A percentile compares a stretch with the other conserved stretches of the same genome.
These are phyloP conservation scores for Arthrobotrys sphaeroides DNA, from an alignment of 2,329 filamentous ascomycete genomes.

Conservation along the genomic window DNA sequence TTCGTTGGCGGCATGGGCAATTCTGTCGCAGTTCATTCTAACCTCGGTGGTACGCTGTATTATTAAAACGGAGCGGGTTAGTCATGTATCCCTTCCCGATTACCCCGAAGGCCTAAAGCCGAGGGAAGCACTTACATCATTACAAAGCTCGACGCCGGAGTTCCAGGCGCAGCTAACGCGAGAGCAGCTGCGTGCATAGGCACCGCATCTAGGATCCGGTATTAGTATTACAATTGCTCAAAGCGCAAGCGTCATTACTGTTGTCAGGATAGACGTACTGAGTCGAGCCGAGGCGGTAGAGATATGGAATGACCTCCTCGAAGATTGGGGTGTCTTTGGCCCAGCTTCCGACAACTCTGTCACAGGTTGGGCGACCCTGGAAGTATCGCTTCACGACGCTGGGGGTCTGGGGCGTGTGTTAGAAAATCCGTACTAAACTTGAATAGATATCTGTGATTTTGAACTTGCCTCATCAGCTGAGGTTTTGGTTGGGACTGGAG, in stretches of 20 bases:
- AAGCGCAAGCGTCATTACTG: too few relatives aligned
- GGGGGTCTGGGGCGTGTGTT: background rate
- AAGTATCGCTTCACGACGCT: background rate
- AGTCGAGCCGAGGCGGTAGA: background rate
- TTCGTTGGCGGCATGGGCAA: background rate
- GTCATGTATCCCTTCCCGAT: too few relatives aligned
- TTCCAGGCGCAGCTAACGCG: background rate
- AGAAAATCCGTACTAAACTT: background rate
- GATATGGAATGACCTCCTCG: background rate
- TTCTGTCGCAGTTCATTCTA: background rate
- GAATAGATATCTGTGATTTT: background rate
- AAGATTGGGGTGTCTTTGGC: background rate
- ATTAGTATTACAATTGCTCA: background rate
- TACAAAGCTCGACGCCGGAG: background rate
- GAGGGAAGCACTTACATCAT: constrained; percentile 15
- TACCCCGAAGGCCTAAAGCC: too few relatives aligned
- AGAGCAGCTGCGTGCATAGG: background rate
- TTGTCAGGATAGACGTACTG: background rate
- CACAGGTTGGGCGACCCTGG: background rate
- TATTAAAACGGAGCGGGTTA: background rate
- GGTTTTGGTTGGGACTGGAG: background rate
- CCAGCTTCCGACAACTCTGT: background rate
- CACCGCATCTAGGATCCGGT: background rate
- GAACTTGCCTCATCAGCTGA: background rate
- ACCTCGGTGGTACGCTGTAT: background rate